Evolutionary conservation across 2,329 filamentous ascomycete genomes (phyloP).

Genomic region (Monilinia aucupariae): DNA sequence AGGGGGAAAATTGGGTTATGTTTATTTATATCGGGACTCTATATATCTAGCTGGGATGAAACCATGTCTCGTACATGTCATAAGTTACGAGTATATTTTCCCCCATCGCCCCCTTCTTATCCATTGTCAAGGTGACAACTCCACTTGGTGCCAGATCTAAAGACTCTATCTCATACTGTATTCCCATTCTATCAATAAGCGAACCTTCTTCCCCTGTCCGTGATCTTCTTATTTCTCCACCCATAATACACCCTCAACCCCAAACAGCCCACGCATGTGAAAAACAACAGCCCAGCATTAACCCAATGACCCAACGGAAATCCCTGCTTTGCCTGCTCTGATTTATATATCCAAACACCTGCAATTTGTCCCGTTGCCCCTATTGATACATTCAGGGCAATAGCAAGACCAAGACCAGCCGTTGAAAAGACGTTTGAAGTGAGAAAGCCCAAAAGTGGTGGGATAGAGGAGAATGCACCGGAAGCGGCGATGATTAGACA

Average conservation of each 20-base stretch:
- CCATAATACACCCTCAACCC: slow-evolving; percentile 53
- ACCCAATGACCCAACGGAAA: slow-evolving; percentile 68
- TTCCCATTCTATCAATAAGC: not conserved
- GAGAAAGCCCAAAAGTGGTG: slow-evolving; percentile 46
- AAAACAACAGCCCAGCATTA: slow-evolving; percentile 55
- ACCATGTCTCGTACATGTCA: no score
- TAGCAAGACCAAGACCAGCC: slow-evolving; percentile 59
- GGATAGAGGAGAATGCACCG: slow-evolving; percentile 64
- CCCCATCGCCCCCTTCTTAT: no score
- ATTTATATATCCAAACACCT: slow-evolving; percentile 69
- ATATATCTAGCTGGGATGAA: no score
- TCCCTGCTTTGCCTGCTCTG: slow-evolving; percentile 51
- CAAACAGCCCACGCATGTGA: slow-evolving; percentile 51
- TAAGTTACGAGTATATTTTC: no score
- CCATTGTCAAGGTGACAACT: no score
- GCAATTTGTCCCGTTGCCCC: slow-evolving; percentile 66
- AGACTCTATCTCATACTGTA: no score
- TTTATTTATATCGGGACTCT: no score
- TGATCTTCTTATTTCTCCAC: slow-evolving; percentile 37
- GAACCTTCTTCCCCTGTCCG: not conserved
- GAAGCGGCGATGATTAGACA: slow-evolving; percentile 63
- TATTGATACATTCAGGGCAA: slow-evolving; percentile 64
- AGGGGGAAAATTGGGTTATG: no score
- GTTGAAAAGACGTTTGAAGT: slow-evolving; percentile 57
- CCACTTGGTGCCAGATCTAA: no score